Evolutionary conservation across 768 basidiomycete species (phyloP).

Genomic region (Inosperma sp.): DNA sequence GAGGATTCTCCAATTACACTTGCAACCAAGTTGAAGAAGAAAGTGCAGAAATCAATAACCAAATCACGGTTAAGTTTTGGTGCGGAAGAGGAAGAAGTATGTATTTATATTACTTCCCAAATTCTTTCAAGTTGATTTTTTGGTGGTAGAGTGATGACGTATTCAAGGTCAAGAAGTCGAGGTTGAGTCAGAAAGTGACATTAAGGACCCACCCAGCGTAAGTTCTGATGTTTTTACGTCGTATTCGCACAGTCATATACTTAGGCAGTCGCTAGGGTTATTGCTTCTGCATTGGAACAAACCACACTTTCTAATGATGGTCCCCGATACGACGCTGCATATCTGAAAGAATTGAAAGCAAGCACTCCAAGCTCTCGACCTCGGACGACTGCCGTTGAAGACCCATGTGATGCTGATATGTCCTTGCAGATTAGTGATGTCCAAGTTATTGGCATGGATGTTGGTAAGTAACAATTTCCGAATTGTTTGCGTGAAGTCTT

Average conservation of each 20-base stretch:
- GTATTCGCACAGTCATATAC: conserved; percentile 9
- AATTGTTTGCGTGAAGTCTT: background rate
- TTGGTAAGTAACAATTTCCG: conserved; percentile 17
- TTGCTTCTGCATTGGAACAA: conserved; percentile 50
- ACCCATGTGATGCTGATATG: conserved; percentile 50
- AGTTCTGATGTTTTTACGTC: conserved; percentile 4
- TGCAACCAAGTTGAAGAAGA: conserved; percentile 66
- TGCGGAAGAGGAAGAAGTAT: conserved; percentile 57
- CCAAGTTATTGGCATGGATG: conserved; percentile 30
- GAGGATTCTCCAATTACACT: conserved; percentile 57
- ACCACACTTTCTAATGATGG: conserved; percentile 50
- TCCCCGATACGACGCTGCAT: conserved; percentile 66
- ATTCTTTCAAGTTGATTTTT: conserved; percentile 20
- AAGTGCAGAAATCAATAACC: conserved; percentile 58
- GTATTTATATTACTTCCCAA: conserved; percentile 19
- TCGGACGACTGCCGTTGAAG: conserved; percentile 25
- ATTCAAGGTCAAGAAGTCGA: conserved; percentile 81
- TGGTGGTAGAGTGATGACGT: conserved; percentile 49
- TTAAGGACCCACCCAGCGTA: conserved; percentile 54
- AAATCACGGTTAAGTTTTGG: conserved; percentile 78
- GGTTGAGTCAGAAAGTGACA: conserved; percentile 60
- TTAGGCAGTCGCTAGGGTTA: conserved; percentile 30
- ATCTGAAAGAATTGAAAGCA: conserved; percentile 76
- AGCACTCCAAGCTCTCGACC: conserved; percentile 60
- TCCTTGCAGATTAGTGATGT: conserved; percentile 43